Evolutionary conservation across 306 rosid species (phyloP).

Genomic region (Comarum palustre): DNA sequence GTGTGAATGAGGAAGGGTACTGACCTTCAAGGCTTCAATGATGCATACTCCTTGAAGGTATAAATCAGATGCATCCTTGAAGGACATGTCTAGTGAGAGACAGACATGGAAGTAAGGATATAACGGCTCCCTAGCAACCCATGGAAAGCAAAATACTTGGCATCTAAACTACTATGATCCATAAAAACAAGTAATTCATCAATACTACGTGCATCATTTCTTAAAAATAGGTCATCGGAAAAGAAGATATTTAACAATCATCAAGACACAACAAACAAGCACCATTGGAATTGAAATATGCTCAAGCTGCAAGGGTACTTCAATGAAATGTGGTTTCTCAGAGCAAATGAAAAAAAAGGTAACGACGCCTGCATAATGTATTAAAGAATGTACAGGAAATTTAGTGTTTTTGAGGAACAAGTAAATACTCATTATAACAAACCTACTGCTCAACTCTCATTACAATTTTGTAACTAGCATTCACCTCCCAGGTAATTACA

Average conservation of each 20-base stretch:
- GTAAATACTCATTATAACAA: background rate
- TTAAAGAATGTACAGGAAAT: background rate
- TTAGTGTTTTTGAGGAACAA: background rate
- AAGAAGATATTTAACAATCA: background rate
- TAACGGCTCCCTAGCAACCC: background rate
- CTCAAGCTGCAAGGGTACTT: background rate
- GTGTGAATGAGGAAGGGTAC: background rate
- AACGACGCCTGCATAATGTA: background rate
- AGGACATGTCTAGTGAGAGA: background rate
- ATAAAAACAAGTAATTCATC: background rate
- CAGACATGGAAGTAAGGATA: background rate
- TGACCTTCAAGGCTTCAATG: background rate
- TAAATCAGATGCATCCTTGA: background rate
- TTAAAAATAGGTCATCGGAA: background rate
- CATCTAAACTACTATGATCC: background rate
- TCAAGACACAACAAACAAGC: background rate
- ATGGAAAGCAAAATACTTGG: background rate
- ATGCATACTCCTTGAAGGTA: background rate
- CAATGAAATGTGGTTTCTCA: background rate
- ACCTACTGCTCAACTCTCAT: background rate
- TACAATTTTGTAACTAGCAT: constrained; percentile 9
- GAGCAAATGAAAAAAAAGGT: background rate
- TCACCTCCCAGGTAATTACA: constrained; percentile 1
- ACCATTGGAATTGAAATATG: background rate
- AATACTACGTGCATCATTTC: background rate